Percentiles rank a stretch among this genome's conserved stretches.
These are phyloP conservation scores for Suhomyces vadensis DNA, from an alignment of 805 yeast genomes.

Conservation along the genomic window DNA sequence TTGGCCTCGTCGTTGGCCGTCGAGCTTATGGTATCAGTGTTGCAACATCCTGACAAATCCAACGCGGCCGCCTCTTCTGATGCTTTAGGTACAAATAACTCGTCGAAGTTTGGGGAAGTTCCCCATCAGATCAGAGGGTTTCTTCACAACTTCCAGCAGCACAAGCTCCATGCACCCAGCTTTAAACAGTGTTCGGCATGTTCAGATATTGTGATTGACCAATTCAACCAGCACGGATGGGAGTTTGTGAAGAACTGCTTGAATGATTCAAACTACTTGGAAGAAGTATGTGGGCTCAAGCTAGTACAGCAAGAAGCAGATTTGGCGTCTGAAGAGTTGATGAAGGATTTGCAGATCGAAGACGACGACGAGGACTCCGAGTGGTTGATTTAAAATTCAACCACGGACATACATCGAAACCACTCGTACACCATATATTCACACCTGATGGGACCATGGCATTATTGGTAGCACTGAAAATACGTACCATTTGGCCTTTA, in stretches of 20 bases:
- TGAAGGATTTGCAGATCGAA: slow-evolving; percentile 33
- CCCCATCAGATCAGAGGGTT: slow-evolving; percentile 95
- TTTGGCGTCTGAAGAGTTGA: slow-evolving; percentile 34
- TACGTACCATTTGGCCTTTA: too few relatives aligned
- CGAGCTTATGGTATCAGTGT: slow-evolving; percentile 70
- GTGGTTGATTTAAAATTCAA: slow-evolving; percentile 13
- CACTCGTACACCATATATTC: too few relatives aligned
- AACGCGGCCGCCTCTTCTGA: slow-evolving; percentile 45
- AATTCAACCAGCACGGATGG: slow-evolving; percentile 66
- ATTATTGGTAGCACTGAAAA: too few relatives aligned
- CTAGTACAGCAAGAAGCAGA: slow-evolving; percentile 74
- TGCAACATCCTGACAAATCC: slow-evolving; percentile 63
- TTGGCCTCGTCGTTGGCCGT: slow-evolving; percentile 86
- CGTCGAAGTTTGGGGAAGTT: slow-evolving; percentile 58
- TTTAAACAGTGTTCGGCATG: slow-evolving; percentile 88
- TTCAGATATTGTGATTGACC: slow-evolving; percentile 56
- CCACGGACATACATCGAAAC: too few relatives aligned
- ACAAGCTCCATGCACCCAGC: slow-evolving; percentile 68
- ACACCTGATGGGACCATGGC: too few relatives aligned
- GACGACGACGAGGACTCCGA: slow-evolving; percentile 38
- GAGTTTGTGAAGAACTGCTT: slow-evolving; percentile 74
- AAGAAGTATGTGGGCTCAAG: slow-evolving; percentile 75
- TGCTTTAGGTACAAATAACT: too few relatives aligned
- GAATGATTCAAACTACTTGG: slow-evolving; percentile 64
- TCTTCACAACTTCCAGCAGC: slow-evolving; percentile 60